Base-by-base conservation (phyloP, 1,139 yeast genomes). In the Candida mesenterica region DNA sequence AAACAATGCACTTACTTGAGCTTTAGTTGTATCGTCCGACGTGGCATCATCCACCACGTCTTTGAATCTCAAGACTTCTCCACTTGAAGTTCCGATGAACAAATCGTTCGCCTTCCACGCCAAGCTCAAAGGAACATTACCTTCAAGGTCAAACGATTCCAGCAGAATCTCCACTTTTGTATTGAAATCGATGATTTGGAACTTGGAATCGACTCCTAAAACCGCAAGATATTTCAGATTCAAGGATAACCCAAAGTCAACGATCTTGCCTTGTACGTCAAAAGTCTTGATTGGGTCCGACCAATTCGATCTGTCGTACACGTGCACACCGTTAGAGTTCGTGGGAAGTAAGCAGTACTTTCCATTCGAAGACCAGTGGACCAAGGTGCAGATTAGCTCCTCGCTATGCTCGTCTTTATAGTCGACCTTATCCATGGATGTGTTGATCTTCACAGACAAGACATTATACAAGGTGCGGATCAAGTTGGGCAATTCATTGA, bases 181-280 rank as follows among this genome's bases (percentile, higher is more conserved):
- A 2, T 43, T 42, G 30, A 67, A 48, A 41, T 79, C 73, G 80
- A 86, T 81, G n/a, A 86, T 53, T 7, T 72, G 55, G n/a, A 86
- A 49, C 16, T 57, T 56, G 26, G 75, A 72, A 36, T 72, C 75
- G 22, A 65, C 41, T 36, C 65, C 72, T 14, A 72, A 66, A n/a
- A 77, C 68, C 0, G 88, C 90, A 14, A 86, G 44, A 43, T 63
- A 72, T 4, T 68, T 65, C 24, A 84, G 84, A 45, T 74, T 67
- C 1, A 85, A 80, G 5, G 85, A 78, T 66, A 85, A 75, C 31
- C 67, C 62, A 30, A 82, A 46, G 34, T 75, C 82, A 2, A 76
- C 67, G 12, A 82, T 59, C 6, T 32, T 38, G 10, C 31, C 36
- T 5, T 46, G 44, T 10, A 43, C 31, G 3, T 34, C 36, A 23